phyloP scores from a whole-genome alignment of 1,139 yeast species.

The Suhomyces choctaworum region DNA sequence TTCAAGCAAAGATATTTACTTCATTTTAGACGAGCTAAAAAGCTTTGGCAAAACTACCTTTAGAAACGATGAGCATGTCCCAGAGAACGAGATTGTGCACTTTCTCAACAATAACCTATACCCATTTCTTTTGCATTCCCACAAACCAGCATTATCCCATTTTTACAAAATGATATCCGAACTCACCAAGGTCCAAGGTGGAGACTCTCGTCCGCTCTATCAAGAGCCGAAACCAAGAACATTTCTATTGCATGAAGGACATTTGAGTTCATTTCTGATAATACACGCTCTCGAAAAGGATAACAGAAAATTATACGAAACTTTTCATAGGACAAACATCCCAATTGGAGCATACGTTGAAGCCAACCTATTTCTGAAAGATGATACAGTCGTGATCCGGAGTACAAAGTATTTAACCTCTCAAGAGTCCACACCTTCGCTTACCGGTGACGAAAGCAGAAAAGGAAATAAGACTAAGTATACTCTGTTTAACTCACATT shows the following conservation, averaged over 20 bases:
- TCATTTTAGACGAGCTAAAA: constrained; percentile 1
- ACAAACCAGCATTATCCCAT: background rate
- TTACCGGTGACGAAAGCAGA: too few species aligned
- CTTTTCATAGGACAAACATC: background rate
- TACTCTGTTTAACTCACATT: too few species aligned
- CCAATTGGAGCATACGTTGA: background rate
- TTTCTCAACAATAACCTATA: constrained; percentile 6
- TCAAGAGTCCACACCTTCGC: too few species aligned
- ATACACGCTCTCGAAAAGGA: background rate
- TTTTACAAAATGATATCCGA: background rate
- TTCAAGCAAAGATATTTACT: constrained; percentile 11
- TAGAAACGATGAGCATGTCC: background rate
- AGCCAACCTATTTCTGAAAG: background rate
- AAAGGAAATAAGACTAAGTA: too few species aligned
- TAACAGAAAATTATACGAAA: background rate
- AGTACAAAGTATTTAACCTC: too few species aligned
- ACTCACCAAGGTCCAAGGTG: background rate
- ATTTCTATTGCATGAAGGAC: background rate
- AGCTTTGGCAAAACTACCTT: background rate
- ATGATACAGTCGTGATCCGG: background rate
- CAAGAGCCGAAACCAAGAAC: background rate
- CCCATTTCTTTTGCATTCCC: constrained; percentile 1
- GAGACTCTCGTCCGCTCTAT: background rate
- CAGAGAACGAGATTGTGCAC: constrained; percentile 1
- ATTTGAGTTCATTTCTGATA: constrained; percentile 1